phyloP scores from a whole-genome alignment of 306 rosid species.

The Sicyos baderoa region DNA sequence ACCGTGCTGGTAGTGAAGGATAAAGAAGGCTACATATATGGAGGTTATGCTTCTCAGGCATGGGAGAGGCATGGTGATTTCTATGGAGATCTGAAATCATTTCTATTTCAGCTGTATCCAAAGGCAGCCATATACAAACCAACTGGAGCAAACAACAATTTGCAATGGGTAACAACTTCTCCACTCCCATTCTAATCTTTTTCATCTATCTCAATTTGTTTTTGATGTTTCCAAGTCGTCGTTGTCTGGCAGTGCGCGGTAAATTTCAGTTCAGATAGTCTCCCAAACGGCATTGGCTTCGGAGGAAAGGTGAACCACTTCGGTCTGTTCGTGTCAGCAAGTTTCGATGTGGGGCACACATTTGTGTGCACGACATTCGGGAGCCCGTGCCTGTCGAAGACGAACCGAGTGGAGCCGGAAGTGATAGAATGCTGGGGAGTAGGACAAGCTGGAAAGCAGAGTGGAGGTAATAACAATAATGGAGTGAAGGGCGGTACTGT shows the following conservation, averaged over 20 bases:
- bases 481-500: constrained; percentile 34
- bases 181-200: background rate
- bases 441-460: constrained; percentile 35
- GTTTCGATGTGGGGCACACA: constrained; percentile 74
- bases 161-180: constrained; percentile 83
- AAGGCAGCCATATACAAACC: constrained; percentile 67
- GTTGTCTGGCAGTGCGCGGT: constrained; percentile 51
- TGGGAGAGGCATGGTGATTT: constrained; percentile 90
- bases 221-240: background rate
- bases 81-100: constrained; percentile 81
- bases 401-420: constrained; percentile 50
- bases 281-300: constrained; percentile 88
- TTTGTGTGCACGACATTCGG: constrained; percentile 77
- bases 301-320: constrained; percentile 75
- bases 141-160: constrained; percentile 70
- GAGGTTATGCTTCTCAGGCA: constrained; percentile 87
- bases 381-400: constrained; percentile 77
- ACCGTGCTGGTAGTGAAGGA: constrained; percentile 73
- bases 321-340: constrained; percentile 66
- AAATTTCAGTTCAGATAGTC: constrained; percentile 78
- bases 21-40: constrained; percentile 65
- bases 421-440: constrained; percentile 96
- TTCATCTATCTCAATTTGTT: background rate
- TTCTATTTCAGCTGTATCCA: constrained; percentile 69
- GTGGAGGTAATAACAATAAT: constrained; percentile 15